Evolutionary conservation across 2,329 filamentous ascomycete genomes (phyloP), one percentile per base, ranked within the genome.

Genomic region (Huntiella moniliformis): DNA sequence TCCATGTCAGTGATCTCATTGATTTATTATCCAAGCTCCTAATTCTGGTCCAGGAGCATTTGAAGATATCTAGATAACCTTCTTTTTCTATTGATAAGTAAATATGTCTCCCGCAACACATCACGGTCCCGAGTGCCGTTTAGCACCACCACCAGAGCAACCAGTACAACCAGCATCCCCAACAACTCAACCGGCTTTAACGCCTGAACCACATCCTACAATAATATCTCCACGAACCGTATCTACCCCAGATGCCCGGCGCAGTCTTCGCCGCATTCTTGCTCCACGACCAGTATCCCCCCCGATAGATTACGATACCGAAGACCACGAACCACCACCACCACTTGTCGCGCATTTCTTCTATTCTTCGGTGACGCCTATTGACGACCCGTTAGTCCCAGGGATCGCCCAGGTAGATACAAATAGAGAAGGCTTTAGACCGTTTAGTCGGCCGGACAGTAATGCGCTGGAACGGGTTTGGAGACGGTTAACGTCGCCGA

Each of bases 311-410:
- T 42, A 33, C 55, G 54, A 65, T 48, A 54, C 62, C 55, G 60
- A 60, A 22, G 54, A 60, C 38, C 62, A 68, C 45, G 66, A 63
- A 45, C 67, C 72, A 17, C 40, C 48, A 12, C 79, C 81, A 12
- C 68, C 73, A 0, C 60, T 81, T 45, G 67, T 70, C 31, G 70
- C 79, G 16, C 82, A 85, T 52, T 94, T 85, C 64, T 94, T 94
- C 62, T 94, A 93, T 60, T 73, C 77, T 11, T 91, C 85, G 8
- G 67, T 77, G 10, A 71, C 88, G 42, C 79, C 85, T 28, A 86
- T 94, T 56, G 86, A 94, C 56, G 86, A 94, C 56, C 84, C 84
- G 17, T 69, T 93, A n/a, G 84, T 81, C 7, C 73, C 79, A 1
- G 63, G 67, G 8, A 60, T 69, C 62, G 56, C 74, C 59, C 58